Evolutionary conservation across 108 stramenopile species (phyloP).

Genomic region (Conticribra weissflogii): DNA sequence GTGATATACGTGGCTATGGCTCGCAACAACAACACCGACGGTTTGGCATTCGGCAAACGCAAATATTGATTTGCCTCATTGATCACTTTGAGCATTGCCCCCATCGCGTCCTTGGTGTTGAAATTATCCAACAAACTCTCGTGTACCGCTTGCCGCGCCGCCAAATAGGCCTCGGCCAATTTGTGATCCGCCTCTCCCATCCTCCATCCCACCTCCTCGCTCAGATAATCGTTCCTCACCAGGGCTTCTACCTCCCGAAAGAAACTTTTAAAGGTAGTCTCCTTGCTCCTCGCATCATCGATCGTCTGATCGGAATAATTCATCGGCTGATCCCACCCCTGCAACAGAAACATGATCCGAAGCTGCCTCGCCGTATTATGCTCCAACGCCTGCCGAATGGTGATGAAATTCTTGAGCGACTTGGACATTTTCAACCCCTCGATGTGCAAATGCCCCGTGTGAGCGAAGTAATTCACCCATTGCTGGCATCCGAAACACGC

Average conservation of each 20-base stretch:
- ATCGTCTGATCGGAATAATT: constrained; percentile 96
- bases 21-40: constrained; percentile 64
- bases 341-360: constrained; percentile 93
- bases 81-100: constrained; percentile 76
- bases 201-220: constrained; percentile 62
- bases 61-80: constrained; percentile 86
- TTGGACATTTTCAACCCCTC: constrained; percentile 97
- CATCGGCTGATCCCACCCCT: constrained; percentile 95
- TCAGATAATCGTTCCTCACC: constrained; percentile 64
- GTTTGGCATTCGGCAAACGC: constrained; percentile 57
- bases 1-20: constrained; percentile 89
- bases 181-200: constrained; percentile 60
- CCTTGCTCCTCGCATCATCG: constrained; percentile 89
- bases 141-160: constrained; percentile 64
- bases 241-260: constrained; percentile 94
- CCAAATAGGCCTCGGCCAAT: constrained; percentile 56
- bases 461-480: constrained; percentile 95
- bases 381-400: constrained; percentile 89
- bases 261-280: constrained; percentile 89
- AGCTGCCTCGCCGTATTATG: constrained; percentile 86
- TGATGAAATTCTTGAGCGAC: constrained; percentile 96
- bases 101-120: constrained; percentile 88
- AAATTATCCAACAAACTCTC: constrained; percentile 92
- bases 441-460: constrained; percentile 95
- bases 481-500: constrained; percentile 77